Conservation (phyloP, 2,329 filamentous ascomycete species). For the Fusarium sororula region DNA sequence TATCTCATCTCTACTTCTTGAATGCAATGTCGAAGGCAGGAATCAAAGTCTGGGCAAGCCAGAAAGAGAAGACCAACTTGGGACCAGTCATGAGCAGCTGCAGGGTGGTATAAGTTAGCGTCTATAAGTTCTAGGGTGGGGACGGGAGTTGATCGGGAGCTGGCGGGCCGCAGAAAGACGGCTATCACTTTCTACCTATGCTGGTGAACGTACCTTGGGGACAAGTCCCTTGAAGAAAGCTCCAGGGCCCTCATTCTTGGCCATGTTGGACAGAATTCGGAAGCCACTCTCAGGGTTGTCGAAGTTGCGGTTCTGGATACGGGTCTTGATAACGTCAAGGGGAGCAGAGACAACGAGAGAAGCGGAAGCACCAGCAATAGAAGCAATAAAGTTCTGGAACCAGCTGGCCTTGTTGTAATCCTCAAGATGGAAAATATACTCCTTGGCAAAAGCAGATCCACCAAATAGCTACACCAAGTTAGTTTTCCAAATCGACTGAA, state of each 20-base stretch:
- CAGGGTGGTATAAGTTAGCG: constrained; percentile 29
- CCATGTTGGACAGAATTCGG: constrained; percentile 91
- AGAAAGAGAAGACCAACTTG: constrained; percentile 99
- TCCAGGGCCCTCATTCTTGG: constrained; percentile 83
- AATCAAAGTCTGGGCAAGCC: constrained; percentile 98
- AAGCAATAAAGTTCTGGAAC: constrained; percentile 97
- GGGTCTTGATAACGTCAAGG: constrained; percentile 96
- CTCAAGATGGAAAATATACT: constrained; percentile 87
- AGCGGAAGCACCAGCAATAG: constrained; percentile 91
- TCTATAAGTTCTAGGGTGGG: constrained; percentile 18
- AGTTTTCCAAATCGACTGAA: constrained; percentile 8
- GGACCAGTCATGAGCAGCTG: constrained; percentile 97
- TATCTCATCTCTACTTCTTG: constrained; percentile 30
- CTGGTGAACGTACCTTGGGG: constrained; percentile 72
- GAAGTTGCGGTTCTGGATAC: constrained; percentile 98
- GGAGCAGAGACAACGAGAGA: constrained; percentile 97
- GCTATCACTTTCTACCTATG: not conserved
- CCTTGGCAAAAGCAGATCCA: constrained; percentile 96
- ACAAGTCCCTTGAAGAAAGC: constrained; percentile 98
- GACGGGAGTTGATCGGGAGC: constrained; percentile 3
- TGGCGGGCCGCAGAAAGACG: not conserved
- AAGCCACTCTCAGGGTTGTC: constrained; percentile 96
- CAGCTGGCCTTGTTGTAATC: constrained; percentile 97
- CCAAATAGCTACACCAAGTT: constrained; percentile 79
- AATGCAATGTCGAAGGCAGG: constrained; percentile 78